A percentile compares a stretch with the other conserved stretches of the same genome.
Evolutionary conservation across 805 yeast genomes (phyloP).

Genomic region (Metschnikowia henanensis): DNA sequence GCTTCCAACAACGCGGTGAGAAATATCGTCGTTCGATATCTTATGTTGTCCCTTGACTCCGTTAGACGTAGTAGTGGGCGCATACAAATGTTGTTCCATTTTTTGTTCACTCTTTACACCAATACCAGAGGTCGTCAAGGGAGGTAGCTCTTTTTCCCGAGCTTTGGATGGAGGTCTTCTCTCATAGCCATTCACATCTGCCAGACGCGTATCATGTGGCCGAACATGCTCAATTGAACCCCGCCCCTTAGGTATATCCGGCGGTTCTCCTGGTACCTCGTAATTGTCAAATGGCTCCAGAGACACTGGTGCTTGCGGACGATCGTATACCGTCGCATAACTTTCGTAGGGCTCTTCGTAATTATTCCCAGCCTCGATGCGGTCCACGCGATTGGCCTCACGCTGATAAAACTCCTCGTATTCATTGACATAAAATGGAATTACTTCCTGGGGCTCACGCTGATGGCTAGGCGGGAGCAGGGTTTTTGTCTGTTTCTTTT

Average conservation of each 20-base stretch:
- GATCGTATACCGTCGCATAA: slow-evolving; percentile 24
- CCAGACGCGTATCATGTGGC: too few species aligned
- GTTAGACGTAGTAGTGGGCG: neutral
- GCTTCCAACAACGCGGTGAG: too few species aligned
- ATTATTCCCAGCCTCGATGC: neutral
- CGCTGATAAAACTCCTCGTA: neutral
- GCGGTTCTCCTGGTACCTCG: slow-evolving; percentile 18
- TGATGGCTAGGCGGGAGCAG: neutral
- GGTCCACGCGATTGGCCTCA: neutral
- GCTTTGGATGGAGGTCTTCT: too few species aligned
- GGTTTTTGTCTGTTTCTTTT: neutral
- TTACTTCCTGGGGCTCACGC: neutral
- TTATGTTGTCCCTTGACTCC: neutral
- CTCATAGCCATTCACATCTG: too few species aligned
- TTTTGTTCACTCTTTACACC: too few species aligned
- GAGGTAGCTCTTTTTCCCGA: neutral
- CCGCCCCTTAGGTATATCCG: too few species aligned
- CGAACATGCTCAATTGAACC: too few species aligned
- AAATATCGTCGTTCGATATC: neutral
- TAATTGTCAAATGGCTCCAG: slow-evolving; percentile 32
- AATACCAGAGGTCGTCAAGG: too few species aligned
- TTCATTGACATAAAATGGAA: neutral
- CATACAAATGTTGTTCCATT: too few species aligned
- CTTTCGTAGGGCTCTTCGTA: slow-evolving; percentile 29
- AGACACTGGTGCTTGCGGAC: slow-evolving; percentile 3